phyloP scores from a whole-genome alignment of 306 rosid genomes.

The cucumber (Cucumis sativus) region DNA sequence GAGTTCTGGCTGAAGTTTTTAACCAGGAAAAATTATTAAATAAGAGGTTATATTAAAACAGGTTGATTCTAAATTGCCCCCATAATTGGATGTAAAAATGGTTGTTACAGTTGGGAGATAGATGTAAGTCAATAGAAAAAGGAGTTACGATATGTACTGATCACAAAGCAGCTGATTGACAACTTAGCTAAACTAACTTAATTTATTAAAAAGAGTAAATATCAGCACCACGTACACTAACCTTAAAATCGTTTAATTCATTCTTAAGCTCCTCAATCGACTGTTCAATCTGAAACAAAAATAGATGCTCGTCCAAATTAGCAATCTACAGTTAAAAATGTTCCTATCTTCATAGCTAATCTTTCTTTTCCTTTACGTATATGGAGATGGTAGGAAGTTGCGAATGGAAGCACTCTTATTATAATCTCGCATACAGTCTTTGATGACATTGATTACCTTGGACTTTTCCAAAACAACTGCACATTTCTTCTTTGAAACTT shows the following conservation, averaged over 20 bases:
- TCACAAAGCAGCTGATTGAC: background rate
- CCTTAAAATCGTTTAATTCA: conserved; percentile 49
- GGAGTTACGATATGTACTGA: background rate
- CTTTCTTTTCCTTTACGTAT: background rate
- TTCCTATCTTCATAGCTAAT: background rate
- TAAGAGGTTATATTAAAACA: background rate
- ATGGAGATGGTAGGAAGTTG: background rate
- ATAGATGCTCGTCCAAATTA: background rate
- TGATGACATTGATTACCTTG: conserved; percentile 34
- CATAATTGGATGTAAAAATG: background rate
- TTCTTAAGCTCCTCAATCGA: conserved; percentile 44
- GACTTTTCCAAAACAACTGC: conserved; percentile 35
- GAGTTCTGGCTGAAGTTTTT: conserved; percentile 45
- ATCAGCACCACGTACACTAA: conserved; percentile 22
- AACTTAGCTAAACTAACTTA: background rate
- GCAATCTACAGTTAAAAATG: background rate
- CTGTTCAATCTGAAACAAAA: conserved; percentile 37
- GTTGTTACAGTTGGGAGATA: background rate
- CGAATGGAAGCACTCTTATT: background rate
- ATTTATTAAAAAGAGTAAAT: background rate
- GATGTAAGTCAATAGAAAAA: background rate
- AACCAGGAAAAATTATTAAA: conserved; percentile 16
- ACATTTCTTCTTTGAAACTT: conserved; percentile 37
- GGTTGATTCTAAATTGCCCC: background rate
- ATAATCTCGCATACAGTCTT: background rate